Evolutionary conservation across 2,329 filamentous ascomycete genomes (phyloP).

Genomic region (Colletotrichum gigasporum): DNA sequence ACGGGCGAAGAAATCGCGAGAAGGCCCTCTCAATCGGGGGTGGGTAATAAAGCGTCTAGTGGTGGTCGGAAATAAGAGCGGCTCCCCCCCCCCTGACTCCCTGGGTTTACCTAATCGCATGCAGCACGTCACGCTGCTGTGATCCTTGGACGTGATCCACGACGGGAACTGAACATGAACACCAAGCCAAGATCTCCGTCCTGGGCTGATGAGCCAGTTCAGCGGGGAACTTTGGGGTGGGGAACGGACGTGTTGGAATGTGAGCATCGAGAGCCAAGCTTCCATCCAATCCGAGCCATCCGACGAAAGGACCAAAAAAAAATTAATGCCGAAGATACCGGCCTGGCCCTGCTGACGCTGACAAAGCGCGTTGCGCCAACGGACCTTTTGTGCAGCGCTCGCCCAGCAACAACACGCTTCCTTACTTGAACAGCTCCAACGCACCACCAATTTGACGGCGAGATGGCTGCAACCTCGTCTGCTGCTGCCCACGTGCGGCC

Average conservation of each 20-base stretch:
- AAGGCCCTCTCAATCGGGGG: no score
- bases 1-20: no score
- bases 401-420: background rate
- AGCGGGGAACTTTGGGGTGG: background rate
- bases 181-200: background rate
- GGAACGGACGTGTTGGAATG: background rate
- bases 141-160: no score
- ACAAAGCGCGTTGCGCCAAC: slow-evolving; percentile 4
- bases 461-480: background rate
- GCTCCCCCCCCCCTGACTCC: no score
- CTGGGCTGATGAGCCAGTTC: no score
- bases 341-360: slow-evolving; percentile 5
- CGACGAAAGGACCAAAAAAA: background rate
- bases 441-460: background rate
- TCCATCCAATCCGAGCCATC: slow-evolving; percentile 14
- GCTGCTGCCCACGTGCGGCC: slow-evolving; percentile 2
- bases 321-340: slow-evolving; percentile 4
- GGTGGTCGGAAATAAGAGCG: no score
- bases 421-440: background rate
- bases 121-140: no score
- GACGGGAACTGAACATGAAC: no score
- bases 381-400: background rate
- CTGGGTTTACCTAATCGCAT: no score
- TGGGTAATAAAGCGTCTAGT: no score
- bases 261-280: background rate